Evolutionary conservation across 1,284 basidiomycete species (phyloP).

Genomic region (Fomitopsis schrenkii): DNA sequence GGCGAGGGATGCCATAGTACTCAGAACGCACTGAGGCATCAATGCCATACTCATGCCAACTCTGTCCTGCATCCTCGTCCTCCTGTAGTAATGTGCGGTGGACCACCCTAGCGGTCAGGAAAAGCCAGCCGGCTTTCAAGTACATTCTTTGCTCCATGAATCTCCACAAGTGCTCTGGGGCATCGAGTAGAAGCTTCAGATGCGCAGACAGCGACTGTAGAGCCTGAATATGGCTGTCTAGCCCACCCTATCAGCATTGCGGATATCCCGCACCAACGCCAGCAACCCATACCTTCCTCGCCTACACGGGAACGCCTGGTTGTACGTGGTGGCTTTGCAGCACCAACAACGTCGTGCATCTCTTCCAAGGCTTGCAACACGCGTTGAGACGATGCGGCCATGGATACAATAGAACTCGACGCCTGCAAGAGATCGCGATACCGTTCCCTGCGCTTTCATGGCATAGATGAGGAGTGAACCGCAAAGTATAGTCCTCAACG

Average conservation of each 20-base stretch:
- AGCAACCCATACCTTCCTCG: constrained; percentile 31
- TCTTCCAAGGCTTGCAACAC: constrained; percentile 60
- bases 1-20: neutral
- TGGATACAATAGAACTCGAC: constrained; percentile 81
- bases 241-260: neutral
- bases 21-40: constrained; percentile 49
- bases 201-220: constrained; percentile 81
- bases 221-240: constrained; percentile 65
- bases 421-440: constrained; percentile 92
- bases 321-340: constrained; percentile 39
- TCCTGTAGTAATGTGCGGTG: constrained; percentile 61
- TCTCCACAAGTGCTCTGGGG: constrained; percentile 86
- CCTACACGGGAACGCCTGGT: constrained; percentile 40
- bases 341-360: constrained; percentile 48
- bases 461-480: constrained; percentile 28
- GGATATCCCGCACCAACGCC: neutral
- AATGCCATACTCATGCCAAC: constrained; percentile 59
- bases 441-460: constrained; percentile 77
- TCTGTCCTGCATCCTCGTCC: constrained; percentile 39
- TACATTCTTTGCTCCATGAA: constrained; percentile 77
- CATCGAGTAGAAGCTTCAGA: constrained; percentile 82
- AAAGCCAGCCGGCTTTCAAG: constrained; percentile 81
- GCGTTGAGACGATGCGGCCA: constrained; percentile 60
- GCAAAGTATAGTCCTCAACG: constrained; percentile 32
- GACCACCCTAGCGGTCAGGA: constrained; percentile 80